Evolutionary conservation across 1,284 basidiomycete genomes (phyloP).

Genomic region (Ganoderma sinense): DNA sequence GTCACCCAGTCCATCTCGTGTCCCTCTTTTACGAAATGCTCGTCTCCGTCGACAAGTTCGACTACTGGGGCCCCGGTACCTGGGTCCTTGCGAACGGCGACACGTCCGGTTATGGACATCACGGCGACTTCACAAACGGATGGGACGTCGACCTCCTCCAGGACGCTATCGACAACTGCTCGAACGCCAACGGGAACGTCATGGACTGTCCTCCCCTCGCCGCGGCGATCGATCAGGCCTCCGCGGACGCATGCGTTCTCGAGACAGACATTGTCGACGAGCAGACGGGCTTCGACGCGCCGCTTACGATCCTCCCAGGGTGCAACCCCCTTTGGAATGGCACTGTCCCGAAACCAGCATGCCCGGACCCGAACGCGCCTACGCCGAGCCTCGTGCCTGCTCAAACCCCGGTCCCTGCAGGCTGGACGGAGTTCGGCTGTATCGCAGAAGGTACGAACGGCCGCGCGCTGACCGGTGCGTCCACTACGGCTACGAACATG

Average conservation of each 20-base stretch:
- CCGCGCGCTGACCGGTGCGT: constrained; percentile 35
- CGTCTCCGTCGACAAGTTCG: constrained; percentile 31
- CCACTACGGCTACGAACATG: constrained; percentile 26
- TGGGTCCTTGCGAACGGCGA: constrained; percentile 43
- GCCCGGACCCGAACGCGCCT: constrained; percentile 13
- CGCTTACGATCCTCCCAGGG: constrained; percentile 35
- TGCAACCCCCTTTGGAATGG: constrained; percentile 37
- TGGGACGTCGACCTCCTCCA: constrained; percentile 41
- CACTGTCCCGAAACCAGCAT: constrained; percentile 27
- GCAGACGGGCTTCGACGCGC: constrained; percentile 29
- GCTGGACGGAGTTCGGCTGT: constrained; percentile 37
- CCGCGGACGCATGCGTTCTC: constrained; percentile 33
- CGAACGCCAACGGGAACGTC: constrained; percentile 29
- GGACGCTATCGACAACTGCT: constrained; percentile 38
- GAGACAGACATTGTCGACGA: constrained; percentile 35
- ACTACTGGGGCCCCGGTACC: constrained; percentile 36
- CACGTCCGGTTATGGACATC: constrained; percentile 39
- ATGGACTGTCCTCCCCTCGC: constrained; percentile 30
- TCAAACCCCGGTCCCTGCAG: constrained; percentile 25
- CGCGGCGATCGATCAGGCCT: constrained; percentile 29
- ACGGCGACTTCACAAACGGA: constrained; percentile 44
- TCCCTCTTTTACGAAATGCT: constrained; percentile 42
- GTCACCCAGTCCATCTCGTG: constrained; percentile 40
- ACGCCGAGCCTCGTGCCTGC: constrained; percentile 27
- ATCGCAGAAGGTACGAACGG: constrained; percentile 37